A percentile compares a stretch with the other conserved stretches of the same genome.
Conservation (phyloP, 495 filamentous ascomycete species). For the Tuber magnatum region DNA sequence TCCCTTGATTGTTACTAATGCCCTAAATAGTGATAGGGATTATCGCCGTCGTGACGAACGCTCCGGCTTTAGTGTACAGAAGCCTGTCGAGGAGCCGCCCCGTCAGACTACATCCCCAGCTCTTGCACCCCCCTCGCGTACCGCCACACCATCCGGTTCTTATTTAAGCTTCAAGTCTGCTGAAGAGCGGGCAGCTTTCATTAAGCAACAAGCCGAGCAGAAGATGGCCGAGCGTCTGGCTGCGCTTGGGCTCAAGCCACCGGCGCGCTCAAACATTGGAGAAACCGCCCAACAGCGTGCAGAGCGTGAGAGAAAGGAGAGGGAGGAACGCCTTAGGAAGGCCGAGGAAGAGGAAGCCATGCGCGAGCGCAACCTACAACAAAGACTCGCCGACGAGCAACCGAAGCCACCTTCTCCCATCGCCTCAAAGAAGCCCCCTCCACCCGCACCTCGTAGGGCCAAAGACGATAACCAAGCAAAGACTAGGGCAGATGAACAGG, state of each 20-base stretch:
- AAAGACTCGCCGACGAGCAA: constrained; percentile 74
- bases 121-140: constrained; percentile 41
- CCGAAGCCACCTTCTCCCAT: constrained; percentile 53
- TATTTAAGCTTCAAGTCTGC: constrained; percentile 78
- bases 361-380: constrained; percentile 79
- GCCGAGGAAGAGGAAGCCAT: constrained; percentile 94
- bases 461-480: constrained; percentile 56
- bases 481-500: constrained; percentile 48
- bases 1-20: constrained; percentile 4
- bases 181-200: constrained; percentile 89
- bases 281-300: constrained; percentile 76
- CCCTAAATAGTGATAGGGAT: constrained; percentile 40
- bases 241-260: constrained; percentile 80
- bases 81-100: constrained; percentile 43
- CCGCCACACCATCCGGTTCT: constrained; percentile 45
- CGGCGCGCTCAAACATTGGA: constrained; percentile 54
- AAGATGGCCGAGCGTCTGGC: constrained; percentile 97
- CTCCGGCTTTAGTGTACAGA: constrained; percentile 22
- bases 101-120: constrained; percentile 44
- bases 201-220: constrained; percentile 92
- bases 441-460: constrained; percentile 71
- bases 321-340: constrained; percentile 73
- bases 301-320: constrained; percentile 80
- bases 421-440: constrained; percentile 70
- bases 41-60: constrained; percentile 41